These are phyloP conservation scores for Leishmania mexicana DNA, from an alignment of 208 protist genomes.

Conservation along the genomic window DNA sequence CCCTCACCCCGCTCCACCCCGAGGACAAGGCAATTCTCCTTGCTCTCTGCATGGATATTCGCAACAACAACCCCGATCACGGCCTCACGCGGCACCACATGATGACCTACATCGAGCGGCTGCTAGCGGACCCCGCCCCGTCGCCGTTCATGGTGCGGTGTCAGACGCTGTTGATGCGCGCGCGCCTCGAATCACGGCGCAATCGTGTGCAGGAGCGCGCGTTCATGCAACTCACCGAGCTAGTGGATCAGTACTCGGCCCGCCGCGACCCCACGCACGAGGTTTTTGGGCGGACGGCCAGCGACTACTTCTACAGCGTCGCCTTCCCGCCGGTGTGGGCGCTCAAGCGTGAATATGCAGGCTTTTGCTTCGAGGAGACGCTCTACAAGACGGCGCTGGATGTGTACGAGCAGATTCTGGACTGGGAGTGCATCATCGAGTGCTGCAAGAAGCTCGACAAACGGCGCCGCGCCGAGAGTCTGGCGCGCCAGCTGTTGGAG, in stretches of 20 bases:
- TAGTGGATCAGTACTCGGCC: constrained; percentile 81
- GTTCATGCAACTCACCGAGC: constrained; percentile 90
- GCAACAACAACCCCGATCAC: constrained; percentile 88
- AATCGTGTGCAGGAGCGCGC: constrained; percentile 84
- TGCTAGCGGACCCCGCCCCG: constrained; percentile 73
- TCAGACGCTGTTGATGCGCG: constrained; percentile 75
- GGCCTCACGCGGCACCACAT: constrained; percentile 91
- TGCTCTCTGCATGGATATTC: constrained; percentile 84
- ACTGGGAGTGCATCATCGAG: constrained; percentile 91
- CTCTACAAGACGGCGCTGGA: constrained; percentile 89
- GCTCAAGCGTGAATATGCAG: constrained; percentile 85
- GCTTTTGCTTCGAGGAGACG: constrained; percentile 84
- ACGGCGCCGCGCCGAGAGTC: constrained; percentile 80
- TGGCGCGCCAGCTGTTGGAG: constrained; percentile 83
- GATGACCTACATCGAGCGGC: constrained; percentile 87
- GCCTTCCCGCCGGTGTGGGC: constrained; percentile 82
- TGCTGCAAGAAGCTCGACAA: constrained; percentile 92
- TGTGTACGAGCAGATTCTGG: constrained; percentile 84
- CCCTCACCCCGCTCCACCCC: constrained; percentile 67
- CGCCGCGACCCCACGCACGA: constrained; percentile 55
- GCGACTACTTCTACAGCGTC: constrained; percentile 83
- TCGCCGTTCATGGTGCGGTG: constrained; percentile 79
- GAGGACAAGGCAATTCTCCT: constrained; percentile 89
- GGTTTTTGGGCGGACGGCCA: constrained; percentile 52
- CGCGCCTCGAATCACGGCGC: constrained; percentile 74